Evolutionary conservation across 257 asterid species (phyloP).

Genomic region (Ligustrum vulgare): DNA sequence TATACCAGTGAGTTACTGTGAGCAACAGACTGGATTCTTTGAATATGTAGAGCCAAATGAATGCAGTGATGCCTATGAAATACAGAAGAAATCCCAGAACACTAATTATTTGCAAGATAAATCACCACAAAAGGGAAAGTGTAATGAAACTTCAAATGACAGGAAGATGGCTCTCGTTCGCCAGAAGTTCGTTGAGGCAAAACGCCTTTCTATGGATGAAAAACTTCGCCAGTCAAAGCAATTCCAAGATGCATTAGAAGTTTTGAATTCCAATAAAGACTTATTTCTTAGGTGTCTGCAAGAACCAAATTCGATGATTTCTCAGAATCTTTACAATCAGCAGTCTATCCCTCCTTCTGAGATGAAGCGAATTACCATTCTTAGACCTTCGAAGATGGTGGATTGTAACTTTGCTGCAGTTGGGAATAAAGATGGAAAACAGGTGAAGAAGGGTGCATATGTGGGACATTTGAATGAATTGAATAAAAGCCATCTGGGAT

Average conservation of each 20-base stretch:
- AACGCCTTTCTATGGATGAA: slow-evolving; percentile 76
- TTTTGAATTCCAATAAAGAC: slow-evolving; percentile 82
- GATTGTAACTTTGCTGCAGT: slow-evolving; percentile 45
- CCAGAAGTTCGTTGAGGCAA: slow-evolving; percentile 88
- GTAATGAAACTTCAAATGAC: slow-evolving; percentile 41
- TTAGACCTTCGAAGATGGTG: slow-evolving; percentile 75
- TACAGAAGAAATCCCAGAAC: slow-evolving; percentile 56
- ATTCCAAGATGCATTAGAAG: slow-evolving; percentile 87
- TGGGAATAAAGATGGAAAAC: slow-evolving; percentile 47
- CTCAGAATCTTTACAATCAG: slow-evolving; percentile 54
- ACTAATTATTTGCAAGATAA: slow-evolving; percentile 31
- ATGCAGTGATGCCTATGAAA: slow-evolving; percentile 66
- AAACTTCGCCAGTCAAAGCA: slow-evolving; percentile 79
- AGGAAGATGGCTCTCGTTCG: slow-evolving; percentile 81
- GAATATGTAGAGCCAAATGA: slow-evolving; percentile 49
- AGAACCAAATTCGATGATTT: slow-evolving; percentile 74
- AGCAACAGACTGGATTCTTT: slow-evolving; percentile 58
- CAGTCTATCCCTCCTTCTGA: slow-evolving; percentile 69
- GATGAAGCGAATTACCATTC: slow-evolving; percentile 86
- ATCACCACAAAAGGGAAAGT: slow-evolving; percentile 54
- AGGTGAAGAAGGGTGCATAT: slow-evolving; percentile 34
- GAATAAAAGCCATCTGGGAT: slow-evolving; percentile 37
- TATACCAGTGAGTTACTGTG: slow-evolving; percentile 64
- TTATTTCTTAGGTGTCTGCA: slow-evolving; percentile 83
- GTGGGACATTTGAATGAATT: slow-evolving; percentile 32